Evolutionary conservation across 805 yeast species (phyloP).

Genomic region (Saccharomycopsis sp.): DNA sequence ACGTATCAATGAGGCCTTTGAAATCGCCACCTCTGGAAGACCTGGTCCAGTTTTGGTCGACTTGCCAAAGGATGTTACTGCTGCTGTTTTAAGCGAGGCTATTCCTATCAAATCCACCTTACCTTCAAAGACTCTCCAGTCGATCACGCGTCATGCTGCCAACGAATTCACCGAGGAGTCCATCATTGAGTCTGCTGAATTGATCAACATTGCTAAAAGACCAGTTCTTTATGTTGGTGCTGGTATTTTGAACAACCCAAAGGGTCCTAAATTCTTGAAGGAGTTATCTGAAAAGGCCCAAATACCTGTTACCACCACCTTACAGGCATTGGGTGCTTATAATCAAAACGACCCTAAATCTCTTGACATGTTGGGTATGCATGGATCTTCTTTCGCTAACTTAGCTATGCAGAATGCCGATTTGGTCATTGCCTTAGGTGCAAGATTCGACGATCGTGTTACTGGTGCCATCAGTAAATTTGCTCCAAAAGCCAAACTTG

Average conservation of each 20-base stretch:
- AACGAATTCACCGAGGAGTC: slow-evolving; percentile 71
- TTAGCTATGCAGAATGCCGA: slow-evolving; percentile 91
- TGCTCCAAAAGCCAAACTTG: slow-evolving; percentile 89
- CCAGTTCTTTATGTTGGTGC: slow-evolving; percentile 91
- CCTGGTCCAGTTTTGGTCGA: slow-evolving; percentile 99
- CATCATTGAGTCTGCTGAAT: slow-evolving; percentile 66
- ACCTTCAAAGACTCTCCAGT: slow-evolving; percentile 62
- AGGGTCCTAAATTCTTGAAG: slow-evolving; percentile 72
- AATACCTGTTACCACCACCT: slow-evolving; percentile 93
- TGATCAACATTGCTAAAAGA: slow-evolving; percentile 75
- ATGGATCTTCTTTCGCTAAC: slow-evolving; percentile 94
- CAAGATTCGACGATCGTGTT: slow-evolving; percentile 98
- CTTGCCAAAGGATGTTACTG: slow-evolving; percentile 96
- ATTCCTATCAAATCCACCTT: slow-evolving; percentile 77
- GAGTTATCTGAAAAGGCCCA: slow-evolving; percentile 85
- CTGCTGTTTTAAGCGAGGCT: slow-evolving; percentile 77
- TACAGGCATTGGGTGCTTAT: slow-evolving; percentile 91
- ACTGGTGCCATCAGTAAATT: slow-evolving; percentile 80
- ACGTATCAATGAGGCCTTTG: slow-evolving; percentile 96
- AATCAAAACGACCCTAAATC: slow-evolving; percentile 90
- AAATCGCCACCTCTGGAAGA: slow-evolving; percentile 91
- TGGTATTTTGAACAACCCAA: slow-evolving; percentile 73
- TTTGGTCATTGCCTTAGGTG: slow-evolving; percentile 88
- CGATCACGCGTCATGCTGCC: slow-evolving; percentile 61
- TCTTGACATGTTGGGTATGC: slow-evolving; percentile 97